A percentile compares a stretch with the other conserved stretches of the same genome.
phyloP scores from a whole-genome alignment of 345 rosid genomes.

The Psidium guajava region DNA sequence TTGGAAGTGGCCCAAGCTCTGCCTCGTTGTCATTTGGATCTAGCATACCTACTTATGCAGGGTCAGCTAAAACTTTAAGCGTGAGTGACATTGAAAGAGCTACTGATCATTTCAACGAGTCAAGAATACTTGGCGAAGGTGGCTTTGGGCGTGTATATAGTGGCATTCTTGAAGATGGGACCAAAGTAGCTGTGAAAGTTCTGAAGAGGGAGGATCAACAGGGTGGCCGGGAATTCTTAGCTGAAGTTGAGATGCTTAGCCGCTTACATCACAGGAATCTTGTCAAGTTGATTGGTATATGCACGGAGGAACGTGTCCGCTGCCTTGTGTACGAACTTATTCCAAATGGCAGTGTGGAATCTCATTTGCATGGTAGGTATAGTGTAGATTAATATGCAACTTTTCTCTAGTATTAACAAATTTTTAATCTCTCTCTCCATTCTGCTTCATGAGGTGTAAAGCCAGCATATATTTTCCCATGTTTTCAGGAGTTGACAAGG shows the following conservation, averaged over 20 bases:
- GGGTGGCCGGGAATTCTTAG: conserved; percentile 85
- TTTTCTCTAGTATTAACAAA: not conserved
- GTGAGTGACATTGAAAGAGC: conserved; percentile 70
- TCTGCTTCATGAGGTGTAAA: not conserved
- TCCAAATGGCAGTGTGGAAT: conserved; percentile 94
- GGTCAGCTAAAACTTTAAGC: conserved; percentile 85
- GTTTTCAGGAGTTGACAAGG: conserved; percentile 61
- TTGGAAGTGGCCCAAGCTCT: conserved; percentile 62
- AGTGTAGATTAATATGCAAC: not conserved
- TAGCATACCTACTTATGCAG: conserved; percentile 64
- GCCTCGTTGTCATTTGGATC: conserved; percentile 77
- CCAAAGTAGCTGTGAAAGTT: conserved; percentile 79
- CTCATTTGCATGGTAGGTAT: conserved; percentile 78
- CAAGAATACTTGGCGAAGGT: conserved; percentile 85
- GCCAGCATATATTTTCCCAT: not conserved
- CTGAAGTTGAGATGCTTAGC: conserved; percentile 97
- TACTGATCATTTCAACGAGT: conserved; percentile 53
- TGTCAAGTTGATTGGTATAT: conserved; percentile 88
- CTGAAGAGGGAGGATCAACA: conserved; percentile 92
- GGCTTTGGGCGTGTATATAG: conserved; percentile 85
- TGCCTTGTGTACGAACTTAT: conserved; percentile 90
- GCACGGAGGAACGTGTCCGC: conserved; percentile 71
- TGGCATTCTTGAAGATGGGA: conserved; percentile 83
- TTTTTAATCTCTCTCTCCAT: not conserved
- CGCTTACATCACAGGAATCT: conserved; percentile 95